These are phyloP conservation scores for Malania oleifera DNA, from an alignment of 164 flowering plant genomes.

Conservation along the genomic window DNA sequence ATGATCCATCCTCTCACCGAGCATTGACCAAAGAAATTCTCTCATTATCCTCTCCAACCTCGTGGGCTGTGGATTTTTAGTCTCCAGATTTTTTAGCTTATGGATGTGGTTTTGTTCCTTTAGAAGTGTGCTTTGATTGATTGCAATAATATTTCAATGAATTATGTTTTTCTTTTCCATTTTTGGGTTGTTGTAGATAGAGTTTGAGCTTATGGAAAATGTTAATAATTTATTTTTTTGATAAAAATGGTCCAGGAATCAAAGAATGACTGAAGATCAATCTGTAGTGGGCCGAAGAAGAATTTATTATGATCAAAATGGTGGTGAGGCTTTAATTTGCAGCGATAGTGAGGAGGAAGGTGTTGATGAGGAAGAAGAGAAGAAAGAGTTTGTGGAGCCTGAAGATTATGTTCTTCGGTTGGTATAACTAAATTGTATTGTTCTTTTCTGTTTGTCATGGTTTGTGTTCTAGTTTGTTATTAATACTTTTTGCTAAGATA, in stretches of 20 bases:
- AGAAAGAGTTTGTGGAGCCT: constrained; percentile 57
- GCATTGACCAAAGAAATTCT: too few species aligned
- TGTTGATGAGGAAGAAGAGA: constrained; percentile 81
- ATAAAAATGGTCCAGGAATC: constrained; percentile 61
- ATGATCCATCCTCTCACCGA: too few species aligned
- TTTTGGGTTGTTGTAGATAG: too few species aligned
- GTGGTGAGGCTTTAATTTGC: constrained; percentile 96
- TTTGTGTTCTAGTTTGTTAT: not conserved
- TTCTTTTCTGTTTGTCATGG: not conserved
- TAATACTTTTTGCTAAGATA: not conserved
- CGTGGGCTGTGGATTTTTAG: too few species aligned
- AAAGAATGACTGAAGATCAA: constrained; percentile 98
- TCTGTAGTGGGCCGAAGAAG: constrained; percentile 94
- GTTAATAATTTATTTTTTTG: not conserved
- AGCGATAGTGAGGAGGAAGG: constrained; percentile 98
- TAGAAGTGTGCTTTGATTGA: too few species aligned
- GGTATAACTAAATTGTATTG: constrained; percentile 33
- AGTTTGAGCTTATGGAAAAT: too few species aligned
- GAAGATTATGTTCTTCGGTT: constrained; percentile 93
- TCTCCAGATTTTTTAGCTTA: too few species aligned
- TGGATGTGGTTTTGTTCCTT: too few species aligned
- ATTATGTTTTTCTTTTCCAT: too few species aligned
- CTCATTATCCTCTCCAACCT: too few species aligned
- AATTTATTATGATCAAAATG: constrained; percentile 94
- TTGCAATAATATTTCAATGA: too few species aligned